Evolutionary conservation across 2,329 filamentous ascomycete genomes (phyloP), one percentile per base, ranked within the genome.

Genomic region (Diaporthe destruens): DNA sequence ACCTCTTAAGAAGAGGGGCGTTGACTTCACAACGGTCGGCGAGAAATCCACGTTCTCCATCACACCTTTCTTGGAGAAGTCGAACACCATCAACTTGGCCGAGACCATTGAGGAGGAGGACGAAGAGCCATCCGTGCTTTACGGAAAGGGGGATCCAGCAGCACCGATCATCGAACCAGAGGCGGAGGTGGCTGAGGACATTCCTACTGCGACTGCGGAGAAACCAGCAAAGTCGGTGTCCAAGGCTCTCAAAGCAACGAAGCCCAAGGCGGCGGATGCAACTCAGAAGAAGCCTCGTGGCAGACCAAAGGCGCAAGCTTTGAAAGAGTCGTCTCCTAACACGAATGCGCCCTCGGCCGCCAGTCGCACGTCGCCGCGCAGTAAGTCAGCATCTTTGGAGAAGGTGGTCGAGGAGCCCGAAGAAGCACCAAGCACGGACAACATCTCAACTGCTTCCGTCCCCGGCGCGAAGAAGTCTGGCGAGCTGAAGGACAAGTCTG

Each of bases 1-100:
- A 54, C 80, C 80, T 44, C 77, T 82, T 73, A 93, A 91, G 81
- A 91, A 90, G 79, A 84, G 86, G 71, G 87, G 85, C 61, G 81
- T 85, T 36, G 88, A 90, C 25, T 87, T 89, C 49, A 87, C 89
- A 1, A 83, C 90, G 71, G 85, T 93, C 6, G 94, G 93, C 39
- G 94, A 97, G 79, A 98, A 98, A 81, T 98, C 95, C 0, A 91
- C 89, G 3, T 98, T 98, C 81, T 98, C 95, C 5, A 94, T 98
- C 75, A 98, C 96, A 0, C 96, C 96, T 0, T 98, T 97, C 85
- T 86, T 98, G 74, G 97, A 95, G 81, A 90, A 87, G 81, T 74
- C 72, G 2, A 74, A 74, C 20, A 85, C 81, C 6, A 80, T 87
- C 74, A 91, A 86, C 75, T 84, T 92, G 18, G 75, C 79, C 14